Conservation (phyloP, 108 stramenopile genomes). For the Fistulifera solaris region DNA sequence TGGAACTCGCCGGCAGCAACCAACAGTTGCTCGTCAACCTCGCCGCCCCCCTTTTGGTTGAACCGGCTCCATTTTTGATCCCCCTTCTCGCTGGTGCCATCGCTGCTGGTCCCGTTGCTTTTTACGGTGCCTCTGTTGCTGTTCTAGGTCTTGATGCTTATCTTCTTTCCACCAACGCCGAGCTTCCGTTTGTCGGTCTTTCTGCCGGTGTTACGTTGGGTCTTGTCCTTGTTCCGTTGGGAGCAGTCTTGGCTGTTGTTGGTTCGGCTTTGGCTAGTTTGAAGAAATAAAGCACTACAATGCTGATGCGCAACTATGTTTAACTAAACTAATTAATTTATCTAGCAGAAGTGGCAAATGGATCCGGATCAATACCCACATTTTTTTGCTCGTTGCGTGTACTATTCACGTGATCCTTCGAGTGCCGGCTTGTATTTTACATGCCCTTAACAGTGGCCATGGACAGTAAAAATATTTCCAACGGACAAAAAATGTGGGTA, state of each 20-base stretch:
- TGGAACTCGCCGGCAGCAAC: slow-evolving; percentile 72
- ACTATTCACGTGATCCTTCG: too few species aligned
- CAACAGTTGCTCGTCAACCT: slow-evolving; percentile 79
- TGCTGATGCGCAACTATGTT: too few species aligned
- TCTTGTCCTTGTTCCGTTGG: slow-evolving; percentile 60
- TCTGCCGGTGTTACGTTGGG: slow-evolving; percentile 48
- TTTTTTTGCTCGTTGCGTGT: too few species aligned
- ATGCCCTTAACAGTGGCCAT: too few species aligned
- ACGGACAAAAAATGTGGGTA: too few species aligned
- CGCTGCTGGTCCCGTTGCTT: slow-evolving; percentile 63
- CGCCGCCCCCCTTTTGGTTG: slow-evolving; percentile 63
- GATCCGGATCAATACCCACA: too few species aligned
- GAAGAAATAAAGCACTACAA: slow-evolving; percentile 25
- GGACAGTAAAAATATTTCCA: too few species aligned
- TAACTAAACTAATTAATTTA: too few species aligned
- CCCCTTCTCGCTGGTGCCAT: slow-evolving; percentile 71
- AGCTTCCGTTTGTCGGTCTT: slow-evolving; percentile 73
- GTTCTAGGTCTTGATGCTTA: slow-evolving; percentile 39
- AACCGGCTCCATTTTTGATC: slow-evolving; percentile 70
- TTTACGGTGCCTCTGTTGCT: slow-evolving; percentile 50
- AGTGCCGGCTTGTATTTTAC: too few species aligned
- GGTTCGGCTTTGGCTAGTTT: slow-evolving; percentile 56
- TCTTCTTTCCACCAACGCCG: slow-evolving; percentile 47
- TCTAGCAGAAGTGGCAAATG: too few species aligned
- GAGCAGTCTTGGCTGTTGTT: slow-evolving; percentile 45